phyloP scores from a whole-genome alignment of 139 green algal species.

The Ettlia oleoabundans region DNA sequence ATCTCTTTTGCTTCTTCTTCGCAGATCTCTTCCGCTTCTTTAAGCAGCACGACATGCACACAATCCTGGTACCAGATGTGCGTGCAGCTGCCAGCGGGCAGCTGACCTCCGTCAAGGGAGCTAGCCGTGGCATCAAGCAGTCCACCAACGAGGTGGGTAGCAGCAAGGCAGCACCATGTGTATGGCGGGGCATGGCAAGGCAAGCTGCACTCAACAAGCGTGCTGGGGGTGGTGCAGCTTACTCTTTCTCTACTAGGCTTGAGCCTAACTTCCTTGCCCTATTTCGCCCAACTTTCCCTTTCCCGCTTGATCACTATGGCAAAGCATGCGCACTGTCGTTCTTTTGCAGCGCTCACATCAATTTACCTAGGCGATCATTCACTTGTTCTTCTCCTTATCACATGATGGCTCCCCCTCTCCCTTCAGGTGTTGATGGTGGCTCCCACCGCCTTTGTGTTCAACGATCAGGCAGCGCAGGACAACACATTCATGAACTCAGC shows the following conservation, averaged over 20 bases:
- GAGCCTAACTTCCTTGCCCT: no score
- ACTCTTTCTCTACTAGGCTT: no score
- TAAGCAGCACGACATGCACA: constrained; percentile 41
- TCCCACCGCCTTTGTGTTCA: constrained; percentile 95
- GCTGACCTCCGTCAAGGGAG: background rate
- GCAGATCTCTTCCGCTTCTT: constrained; percentile 27
- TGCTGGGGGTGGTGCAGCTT: no score
- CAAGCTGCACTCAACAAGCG: no score
- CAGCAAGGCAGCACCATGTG: background rate
- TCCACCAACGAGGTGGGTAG: constrained; percentile 70
- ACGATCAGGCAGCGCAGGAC: constrained; percentile 90
- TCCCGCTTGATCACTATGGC: no score
- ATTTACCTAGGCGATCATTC: background rate
- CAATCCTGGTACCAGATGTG: constrained; percentile 46
- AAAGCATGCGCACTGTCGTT: no score
- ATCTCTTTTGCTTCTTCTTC: background rate
- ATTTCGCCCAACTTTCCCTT: no score
- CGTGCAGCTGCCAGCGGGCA: background rate
- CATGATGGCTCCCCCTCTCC: background rate
- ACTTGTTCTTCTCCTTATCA: background rate
- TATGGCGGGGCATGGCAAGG: no score
- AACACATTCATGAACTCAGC: constrained; percentile 90
- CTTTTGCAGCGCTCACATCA: background rate
- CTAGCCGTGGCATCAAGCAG: constrained; percentile 51
- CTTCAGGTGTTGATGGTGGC: constrained; percentile 91